phyloP scores from a whole-genome alignment of 1,284 basidiomycete species.

The Anthracocystis setariae region DNA sequence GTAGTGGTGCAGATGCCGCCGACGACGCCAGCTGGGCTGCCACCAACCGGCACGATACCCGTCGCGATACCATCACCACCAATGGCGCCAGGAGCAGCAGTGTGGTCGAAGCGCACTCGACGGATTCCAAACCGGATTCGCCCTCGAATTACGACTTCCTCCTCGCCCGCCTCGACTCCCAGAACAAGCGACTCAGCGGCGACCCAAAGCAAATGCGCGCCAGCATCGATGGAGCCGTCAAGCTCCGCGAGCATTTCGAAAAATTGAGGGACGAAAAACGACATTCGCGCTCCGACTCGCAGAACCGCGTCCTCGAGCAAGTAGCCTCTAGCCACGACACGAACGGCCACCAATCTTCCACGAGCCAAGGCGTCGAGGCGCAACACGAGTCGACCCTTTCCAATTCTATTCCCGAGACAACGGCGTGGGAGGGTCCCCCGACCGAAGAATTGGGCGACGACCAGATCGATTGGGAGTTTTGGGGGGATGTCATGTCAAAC shows the following conservation, averaged over 20 bases:
- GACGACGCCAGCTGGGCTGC: constrained; percentile 13
- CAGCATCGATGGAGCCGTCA: constrained; percentile 60
- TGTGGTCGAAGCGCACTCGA: constrained; percentile 8
- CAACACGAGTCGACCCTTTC: constrained; percentile 1
- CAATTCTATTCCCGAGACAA: constrained; percentile 10
- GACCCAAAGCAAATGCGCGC: constrained; percentile 59
- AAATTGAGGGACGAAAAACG: constrained; percentile 49
- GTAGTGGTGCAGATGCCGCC: constrained; percentile 20
- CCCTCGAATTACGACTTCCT: constrained; percentile 57
- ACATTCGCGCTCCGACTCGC: constrained; percentile 29
- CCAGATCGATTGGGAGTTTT: constrained; percentile 79
- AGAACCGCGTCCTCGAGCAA: constrained; percentile 15
- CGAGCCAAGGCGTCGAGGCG: background rate
- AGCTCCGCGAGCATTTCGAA: constrained; percentile 61
- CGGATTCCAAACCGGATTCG: constrained; percentile 11
- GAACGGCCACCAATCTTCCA: background rate
- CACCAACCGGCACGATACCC: constrained; percentile 15
- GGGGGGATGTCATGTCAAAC: constrained; percentile 87
- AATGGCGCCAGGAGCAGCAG: constrained; percentile 16
- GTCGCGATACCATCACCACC: constrained; percentile 38
- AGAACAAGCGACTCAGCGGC: constrained; percentile 55
- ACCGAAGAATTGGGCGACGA: constrained; percentile 42
- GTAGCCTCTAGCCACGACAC: constrained; percentile 10
- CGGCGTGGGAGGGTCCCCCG: constrained; percentile 28
- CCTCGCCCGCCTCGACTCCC: constrained; percentile 51